phyloP scores from a whole-genome alignment of 768 basidiomycete genomes.

The Termitomyces sp. region DNA sequence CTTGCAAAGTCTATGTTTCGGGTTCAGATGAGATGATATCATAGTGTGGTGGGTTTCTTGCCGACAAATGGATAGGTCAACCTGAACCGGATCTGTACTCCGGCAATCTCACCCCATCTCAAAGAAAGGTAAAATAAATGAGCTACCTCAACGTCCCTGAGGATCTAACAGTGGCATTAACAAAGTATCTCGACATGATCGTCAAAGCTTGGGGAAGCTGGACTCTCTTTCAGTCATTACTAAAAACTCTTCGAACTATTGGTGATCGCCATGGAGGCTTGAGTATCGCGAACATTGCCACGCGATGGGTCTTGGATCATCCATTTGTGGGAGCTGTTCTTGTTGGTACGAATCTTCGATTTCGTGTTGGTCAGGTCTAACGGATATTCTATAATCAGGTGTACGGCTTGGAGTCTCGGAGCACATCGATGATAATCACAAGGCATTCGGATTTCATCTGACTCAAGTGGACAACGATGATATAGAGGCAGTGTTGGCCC shows the following conservation, averaged over 20 bases:
- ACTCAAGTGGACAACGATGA: constrained; percentile 50
- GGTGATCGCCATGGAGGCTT: constrained; percentile 62
- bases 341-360: constrained; percentile 48
- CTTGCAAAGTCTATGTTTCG: neutral
- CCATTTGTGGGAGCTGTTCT: constrained; percentile 74
- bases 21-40: constrained; percentile 11
- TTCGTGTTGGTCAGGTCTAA: neutral
- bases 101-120: constrained; percentile 70
- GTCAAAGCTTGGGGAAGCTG: constrained; percentile 76
- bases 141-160: neutral
- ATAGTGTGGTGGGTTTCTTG: constrained; percentile 82
- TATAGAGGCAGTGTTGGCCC: constrained; percentile 62
- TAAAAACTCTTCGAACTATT: constrained; percentile 55
- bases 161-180: constrained; percentile 3
- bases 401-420: constrained; percentile 73
- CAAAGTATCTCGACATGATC: constrained; percentile 82
- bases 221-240: constrained; percentile 68
- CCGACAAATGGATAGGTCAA: constrained; percentile 68
- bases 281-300: constrained; percentile 77
- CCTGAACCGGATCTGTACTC: constrained; percentile 72
- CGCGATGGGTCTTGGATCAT: constrained; percentile 82
- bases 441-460: constrained; percentile 57
- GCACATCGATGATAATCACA: constrained; percentile 65
- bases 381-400: constrained; percentile 35
- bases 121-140: constrained; percentile 58